Conservation (phyloP, 768 basidiomycete species). For the Lentinula aciculospora region DNA sequence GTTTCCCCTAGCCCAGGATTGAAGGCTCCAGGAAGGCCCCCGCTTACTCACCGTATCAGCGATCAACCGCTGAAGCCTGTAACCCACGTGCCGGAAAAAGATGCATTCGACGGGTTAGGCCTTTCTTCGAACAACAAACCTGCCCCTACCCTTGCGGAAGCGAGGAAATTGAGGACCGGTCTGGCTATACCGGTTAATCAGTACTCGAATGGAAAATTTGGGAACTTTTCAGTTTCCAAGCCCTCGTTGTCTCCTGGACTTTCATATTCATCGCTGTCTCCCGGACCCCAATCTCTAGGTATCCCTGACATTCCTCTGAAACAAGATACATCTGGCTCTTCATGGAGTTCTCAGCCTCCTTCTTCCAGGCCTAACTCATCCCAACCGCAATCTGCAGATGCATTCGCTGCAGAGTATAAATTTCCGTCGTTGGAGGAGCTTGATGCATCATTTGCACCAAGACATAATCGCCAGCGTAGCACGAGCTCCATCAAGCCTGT, state of each 20-base stretch:
- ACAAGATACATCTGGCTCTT: constrained; percentile 23
- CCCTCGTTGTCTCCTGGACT: constrained; percentile 9
- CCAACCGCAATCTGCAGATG: constrained; percentile 25
- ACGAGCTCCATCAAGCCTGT: constrained; percentile 8
- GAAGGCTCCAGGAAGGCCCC: constrained; percentile 4
- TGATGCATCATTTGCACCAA: constrained; percentile 44
- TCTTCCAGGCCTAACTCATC: constrained; percentile 25
- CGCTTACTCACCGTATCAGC: constrained; percentile 22
- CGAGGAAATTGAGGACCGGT: constrained; percentile 66
- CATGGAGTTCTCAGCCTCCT: constrained; percentile 23
- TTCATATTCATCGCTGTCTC: constrained; percentile 13
- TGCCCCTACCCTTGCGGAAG: constrained; percentile 70
- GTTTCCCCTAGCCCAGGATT: constrained; percentile 11
- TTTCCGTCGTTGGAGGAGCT: constrained; percentile 89
- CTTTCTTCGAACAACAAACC: constrained; percentile 38
- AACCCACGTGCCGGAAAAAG: constrained; percentile 36
- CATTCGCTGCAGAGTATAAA: constrained; percentile 57
- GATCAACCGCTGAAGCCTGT: constrained; percentile 16
- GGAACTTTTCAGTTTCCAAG: constrained; percentile 11
- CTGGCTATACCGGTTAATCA: constrained; percentile 34
- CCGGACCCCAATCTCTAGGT: constrained; percentile 25
- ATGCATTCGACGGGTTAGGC: constrained; percentile 78
- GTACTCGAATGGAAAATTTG: constrained; percentile 13
- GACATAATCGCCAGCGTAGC: constrained; percentile 8
- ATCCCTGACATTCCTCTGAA: constrained; percentile 20